Base-by-base conservation (phyloP, 1,284 basidiomycete genomes). In the Sporisorium exsertum region DNA sequence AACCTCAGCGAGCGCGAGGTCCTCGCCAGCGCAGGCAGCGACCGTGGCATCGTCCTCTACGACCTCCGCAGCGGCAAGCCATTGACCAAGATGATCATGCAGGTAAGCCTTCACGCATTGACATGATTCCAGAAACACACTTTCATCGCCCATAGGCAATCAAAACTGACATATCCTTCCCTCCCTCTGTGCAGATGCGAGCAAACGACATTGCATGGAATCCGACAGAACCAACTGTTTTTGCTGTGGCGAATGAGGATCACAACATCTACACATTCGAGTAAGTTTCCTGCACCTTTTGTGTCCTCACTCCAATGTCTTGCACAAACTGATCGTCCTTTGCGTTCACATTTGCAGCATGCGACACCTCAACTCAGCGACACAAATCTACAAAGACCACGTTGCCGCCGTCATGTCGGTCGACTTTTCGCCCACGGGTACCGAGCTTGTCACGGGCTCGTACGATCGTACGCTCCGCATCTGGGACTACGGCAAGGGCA, bases 201-300 rank as follows among this genome's bases (percentile, higher is more conserved):
- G 79, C 87, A n/a, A 99, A 99, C 80, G 90, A 93, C 40, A 88
- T 99, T 5, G 90, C 94, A 22, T 99, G 95, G 94, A 97, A 94
- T 55, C 96, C 97, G 0, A 94, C 94, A 0, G 92, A 96, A 84
- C 96, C 97, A 0, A 97, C 95, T 0, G 89, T 92, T 4, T 88
- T 98, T 42, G 90, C 98, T 3, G 90, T 98, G 16, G 97, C 94
- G 15, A 97, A 94, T 1, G 97, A 99, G 87, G 97, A 99, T 85
- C 95, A 98, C 88, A 97, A 98, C 82, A 88, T 99, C 45, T 99
- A 99, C 87, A 98, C 97, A 0, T 99, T 97, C 86, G 97, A 99
- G 37, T 40, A 40, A 40, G 37, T 40, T n/a, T n/a, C 37, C 18
- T n/a, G 37, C 37, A 40, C 5, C 10, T 16, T 40, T 40, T 40